Percentiles rank a stretch among this genome's conserved stretches.
These are phyloP conservation scores for Candolleomyces efflorescens DNA, from an alignment of 768 basidiomycete species.

Conservation along the genomic window DNA sequence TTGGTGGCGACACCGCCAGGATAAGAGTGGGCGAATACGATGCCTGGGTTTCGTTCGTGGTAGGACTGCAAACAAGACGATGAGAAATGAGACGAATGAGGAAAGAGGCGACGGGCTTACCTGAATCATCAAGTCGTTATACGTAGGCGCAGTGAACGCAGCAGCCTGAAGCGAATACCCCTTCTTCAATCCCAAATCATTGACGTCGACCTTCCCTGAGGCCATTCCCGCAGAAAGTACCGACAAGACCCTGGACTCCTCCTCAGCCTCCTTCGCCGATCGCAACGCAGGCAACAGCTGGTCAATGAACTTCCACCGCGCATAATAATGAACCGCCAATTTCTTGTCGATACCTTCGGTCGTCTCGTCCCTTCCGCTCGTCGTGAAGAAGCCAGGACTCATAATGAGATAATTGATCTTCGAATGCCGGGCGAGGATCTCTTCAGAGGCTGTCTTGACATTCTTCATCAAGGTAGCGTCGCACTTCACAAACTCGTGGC, in stretches of 20 bases:
- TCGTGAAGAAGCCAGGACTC: constrained; percentile 39
- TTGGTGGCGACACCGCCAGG: constrained; percentile 37
- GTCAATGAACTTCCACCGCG: constrained; percentile 43
- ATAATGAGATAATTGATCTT: constrained; percentile 51
- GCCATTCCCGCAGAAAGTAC: constrained; percentile 31
- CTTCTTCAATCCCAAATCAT: constrained; percentile 46
- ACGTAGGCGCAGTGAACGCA: constrained; percentile 28
- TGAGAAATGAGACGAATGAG: no score
- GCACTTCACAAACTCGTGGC: constrained; percentile 42
- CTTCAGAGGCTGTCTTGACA: constrained; percentile 26
- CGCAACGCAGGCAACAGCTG: constrained; percentile 40
- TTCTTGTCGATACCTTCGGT: constrained; percentile 30
- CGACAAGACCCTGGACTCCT: constrained; percentile 46
- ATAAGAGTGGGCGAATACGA: constrained; percentile 36
- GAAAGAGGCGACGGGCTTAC: constrained; percentile 28
- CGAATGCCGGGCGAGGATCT: constrained; percentile 28
- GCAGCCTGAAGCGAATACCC: constrained; percentile 28
- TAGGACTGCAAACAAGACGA: constrained; percentile 24
- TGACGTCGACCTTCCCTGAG: constrained; percentile 32
- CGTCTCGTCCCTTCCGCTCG: constrained; percentile 31
- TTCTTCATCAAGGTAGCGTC: constrained; percentile 44
- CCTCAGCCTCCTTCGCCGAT: constrained; percentile 37
- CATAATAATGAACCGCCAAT: constrained; percentile 44
- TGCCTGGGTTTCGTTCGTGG: constrained; percentile 26
- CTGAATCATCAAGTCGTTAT: constrained; percentile 48